Percentiles rank a stretch among this genome's conserved stretches.
Evolutionary conservation across 2,329 filamentous ascomycete species (phyloP).

Genomic region (Ascocoryne sarcoides): DNA sequence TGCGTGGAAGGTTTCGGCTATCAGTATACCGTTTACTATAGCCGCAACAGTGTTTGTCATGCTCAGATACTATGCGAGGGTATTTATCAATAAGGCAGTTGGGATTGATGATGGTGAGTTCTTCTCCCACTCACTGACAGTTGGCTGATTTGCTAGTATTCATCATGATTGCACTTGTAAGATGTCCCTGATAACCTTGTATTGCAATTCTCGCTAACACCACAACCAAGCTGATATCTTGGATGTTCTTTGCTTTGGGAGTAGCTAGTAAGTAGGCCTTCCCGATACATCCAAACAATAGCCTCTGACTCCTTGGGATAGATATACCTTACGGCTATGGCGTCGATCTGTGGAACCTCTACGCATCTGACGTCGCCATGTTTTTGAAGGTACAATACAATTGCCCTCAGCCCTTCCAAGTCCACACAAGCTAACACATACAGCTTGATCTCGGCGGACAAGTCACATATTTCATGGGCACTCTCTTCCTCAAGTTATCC

Average conservation of each 20-base stretch:
- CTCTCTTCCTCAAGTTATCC: constrained; percentile 4
- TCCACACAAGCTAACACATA: not conserved
- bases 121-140: not conserved
- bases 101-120: constrained; percentile 2
- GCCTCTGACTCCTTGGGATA: not conserved
- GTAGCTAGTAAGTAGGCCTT: no score
- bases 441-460: constrained; percentile 1
- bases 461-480: not conserved
- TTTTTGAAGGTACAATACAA: constrained; percentile 1
- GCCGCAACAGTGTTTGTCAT: constrained; percentile 1
- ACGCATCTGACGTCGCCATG: not conserved
- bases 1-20: not conserved
- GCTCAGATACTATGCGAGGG: constrained; percentile 2
- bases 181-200: no score
- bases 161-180: constrained; percentile 4
- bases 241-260: no score
- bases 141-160: not conserved
- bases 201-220: no score
- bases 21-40: not conserved
- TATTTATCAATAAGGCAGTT: constrained; percentile 1
- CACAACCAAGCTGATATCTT: no score
- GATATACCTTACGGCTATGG: constrained; percentile 2
- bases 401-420: not conserved
- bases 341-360: constrained; percentile 1
- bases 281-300: not conserved